These are phyloP conservation scores for Leersia perrieri DNA, from an alignment of 176 grass and related monocot genomes.

Conservation along the genomic window DNA sequence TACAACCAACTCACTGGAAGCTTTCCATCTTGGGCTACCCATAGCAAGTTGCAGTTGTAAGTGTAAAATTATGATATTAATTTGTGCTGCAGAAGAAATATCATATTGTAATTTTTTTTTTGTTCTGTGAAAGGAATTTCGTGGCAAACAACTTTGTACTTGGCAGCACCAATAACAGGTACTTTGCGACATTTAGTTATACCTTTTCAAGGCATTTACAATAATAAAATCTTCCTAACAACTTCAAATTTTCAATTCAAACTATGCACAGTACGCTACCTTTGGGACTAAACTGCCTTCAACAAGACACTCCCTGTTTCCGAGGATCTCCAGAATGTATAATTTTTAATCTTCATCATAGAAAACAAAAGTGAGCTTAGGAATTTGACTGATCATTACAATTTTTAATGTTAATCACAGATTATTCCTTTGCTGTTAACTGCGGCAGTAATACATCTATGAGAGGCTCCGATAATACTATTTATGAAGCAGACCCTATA, in stretches of 20 bases:
- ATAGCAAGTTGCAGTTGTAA: slow-evolving; percentile 61
- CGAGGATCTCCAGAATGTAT: slow-evolving; percentile 66
- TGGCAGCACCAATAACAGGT: slow-evolving; percentile 47
- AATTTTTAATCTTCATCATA: slow-evolving; percentile 13
- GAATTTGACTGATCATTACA: neutral
- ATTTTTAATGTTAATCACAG: too few relatives aligned
- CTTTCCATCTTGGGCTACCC: slow-evolving; percentile 66
- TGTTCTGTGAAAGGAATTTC: slow-evolving; percentile 56
- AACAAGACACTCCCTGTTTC: too few relatives aligned
- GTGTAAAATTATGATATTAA: slow-evolving; percentile 34
- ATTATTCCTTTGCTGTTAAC: too few relatives aligned
- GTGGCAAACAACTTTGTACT: slow-evolving; percentile 67
- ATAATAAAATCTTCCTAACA: neutral
- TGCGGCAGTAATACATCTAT: too few relatives aligned
- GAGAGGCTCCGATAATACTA: too few relatives aligned
- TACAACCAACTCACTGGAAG: too few relatives aligned
- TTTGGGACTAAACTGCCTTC: slow-evolving; percentile 70
- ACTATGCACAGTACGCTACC: slow-evolving; percentile 32
- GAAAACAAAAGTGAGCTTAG: neutral
- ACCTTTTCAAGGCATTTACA: neutral
- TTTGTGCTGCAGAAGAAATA: neutral
- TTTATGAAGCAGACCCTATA: too few relatives aligned
- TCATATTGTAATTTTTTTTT: neutral
- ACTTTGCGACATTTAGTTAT: neutral
- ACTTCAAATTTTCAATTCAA: neutral